These are phyloP conservation scores for Paraconiothyrium brasiliense DNA, from an alignment of 2,329 filamentous ascomycete species.

Conservation along the genomic window DNA sequence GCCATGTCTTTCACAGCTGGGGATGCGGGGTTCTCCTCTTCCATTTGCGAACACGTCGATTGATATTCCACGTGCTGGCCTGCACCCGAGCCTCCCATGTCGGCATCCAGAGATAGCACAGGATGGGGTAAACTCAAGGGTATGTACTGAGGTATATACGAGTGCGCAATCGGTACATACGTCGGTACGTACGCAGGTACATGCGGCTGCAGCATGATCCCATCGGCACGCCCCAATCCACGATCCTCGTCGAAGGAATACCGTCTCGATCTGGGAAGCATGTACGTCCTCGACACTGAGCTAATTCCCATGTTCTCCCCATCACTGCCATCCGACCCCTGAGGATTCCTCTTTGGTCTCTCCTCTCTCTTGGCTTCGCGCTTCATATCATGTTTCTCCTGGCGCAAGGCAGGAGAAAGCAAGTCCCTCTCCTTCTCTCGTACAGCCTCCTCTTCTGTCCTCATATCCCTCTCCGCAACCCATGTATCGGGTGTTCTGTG, in stretches of 20 bases:
- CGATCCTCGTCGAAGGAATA: neutral
- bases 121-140: neutral
- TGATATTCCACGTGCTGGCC: neutral
- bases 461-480: slow-evolving; percentile 6
- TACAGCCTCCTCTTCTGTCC: neutral
- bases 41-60: neutral
- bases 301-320: neutral
- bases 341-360: neutral
- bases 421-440: neutral
- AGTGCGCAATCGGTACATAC: slow-evolving; percentile 1
- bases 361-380: neutral
- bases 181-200: slow-evolving; percentile 1
- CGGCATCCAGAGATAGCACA: neutral
- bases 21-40: neutral
- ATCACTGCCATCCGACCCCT: slow-evolving; percentile 4
- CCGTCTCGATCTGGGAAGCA: neutral
- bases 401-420: no score
- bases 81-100: neutral
- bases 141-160: slow-evolving; percentile 1
- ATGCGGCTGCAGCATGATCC: slow-evolving; percentile 3
- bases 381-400: neutral
- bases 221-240: neutral
- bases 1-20: slow-evolving; percentile 1
- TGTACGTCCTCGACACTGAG: neutral
- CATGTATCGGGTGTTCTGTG: slow-evolving; percentile 6